phyloP scores from a whole-genome alignment of 495 filamentous ascomycete species.

The Talaromyces stipitatus region DNA sequence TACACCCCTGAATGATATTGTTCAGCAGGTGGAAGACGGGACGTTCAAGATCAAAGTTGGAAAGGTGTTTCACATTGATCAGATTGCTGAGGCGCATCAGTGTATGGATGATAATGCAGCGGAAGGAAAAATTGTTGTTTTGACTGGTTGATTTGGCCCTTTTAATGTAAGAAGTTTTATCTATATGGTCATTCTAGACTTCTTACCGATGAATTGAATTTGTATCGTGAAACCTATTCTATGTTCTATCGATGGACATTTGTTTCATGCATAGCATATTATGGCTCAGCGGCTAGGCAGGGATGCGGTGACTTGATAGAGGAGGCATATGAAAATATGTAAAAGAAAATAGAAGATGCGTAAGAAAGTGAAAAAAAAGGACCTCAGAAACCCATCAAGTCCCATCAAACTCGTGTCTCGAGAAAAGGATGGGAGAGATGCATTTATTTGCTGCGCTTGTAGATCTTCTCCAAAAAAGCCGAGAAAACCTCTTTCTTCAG shows the following conservation, averaged over 20 bases:
- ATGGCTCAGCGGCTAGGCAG: no score
- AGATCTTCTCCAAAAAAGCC: slow-evolving; percentile 88
- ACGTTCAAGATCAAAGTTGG: slow-evolving; percentile 35
- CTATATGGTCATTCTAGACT: background rate
- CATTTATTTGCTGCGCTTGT: slow-evolving; percentile 81
- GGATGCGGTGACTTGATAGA: background rate
- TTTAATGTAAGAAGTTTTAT: background rate
- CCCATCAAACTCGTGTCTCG: no score
- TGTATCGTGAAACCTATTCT: background rate
- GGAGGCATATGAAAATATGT: background rate
- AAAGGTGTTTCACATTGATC: slow-evolving; percentile 39
- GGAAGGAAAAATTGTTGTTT: slow-evolving; percentile 30
- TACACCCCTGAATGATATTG: slow-evolving; percentile 39
- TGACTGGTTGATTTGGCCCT: slow-evolving; percentile 8
- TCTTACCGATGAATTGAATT: background rate
- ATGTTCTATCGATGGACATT: background rate
- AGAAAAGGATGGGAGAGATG: no score
- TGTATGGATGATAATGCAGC: slow-evolving; percentile 32
- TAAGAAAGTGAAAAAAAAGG: background rate
- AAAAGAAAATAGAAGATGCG: background rate
- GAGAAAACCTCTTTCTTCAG: slow-evolving; percentile 88
- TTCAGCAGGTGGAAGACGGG: slow-evolving; percentile 25
- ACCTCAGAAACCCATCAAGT: background rate
- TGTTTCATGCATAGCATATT: no score
- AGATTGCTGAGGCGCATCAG: slow-evolving; percentile 40